A percentile compares a stretch with the other conserved stretches of the same genome.
Evolutionary conservation across 2,329 filamentous ascomycete species (phyloP).

Genomic region (Aspergillus tanneri): DNA sequence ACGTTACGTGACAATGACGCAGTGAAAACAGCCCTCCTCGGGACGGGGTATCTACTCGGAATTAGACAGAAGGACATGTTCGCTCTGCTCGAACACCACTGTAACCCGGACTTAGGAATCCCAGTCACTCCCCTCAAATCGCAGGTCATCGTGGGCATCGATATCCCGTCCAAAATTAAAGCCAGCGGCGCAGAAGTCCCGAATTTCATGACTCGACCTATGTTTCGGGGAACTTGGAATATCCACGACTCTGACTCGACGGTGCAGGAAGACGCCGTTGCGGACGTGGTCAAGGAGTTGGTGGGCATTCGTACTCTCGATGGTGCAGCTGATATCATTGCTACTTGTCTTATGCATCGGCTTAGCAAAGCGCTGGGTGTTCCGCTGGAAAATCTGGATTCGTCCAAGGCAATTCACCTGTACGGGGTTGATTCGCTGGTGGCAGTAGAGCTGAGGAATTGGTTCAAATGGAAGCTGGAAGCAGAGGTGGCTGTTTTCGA

Average conservation of each 20-base stretch:
- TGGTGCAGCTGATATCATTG: neutral
- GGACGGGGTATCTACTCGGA: neutral
- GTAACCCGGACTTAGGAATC: neutral
- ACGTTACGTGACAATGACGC: neutral
- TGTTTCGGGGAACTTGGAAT: neutral
- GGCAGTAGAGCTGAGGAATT: slow-evolving; percentile 33
- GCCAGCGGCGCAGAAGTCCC: neutral
- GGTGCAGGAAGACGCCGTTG: neutral
- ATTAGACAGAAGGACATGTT: neutral
- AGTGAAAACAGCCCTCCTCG: neutral
- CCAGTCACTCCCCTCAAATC: neutral
- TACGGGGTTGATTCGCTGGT: slow-evolving; percentile 33
- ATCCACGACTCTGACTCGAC: neutral
- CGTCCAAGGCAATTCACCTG: neutral
- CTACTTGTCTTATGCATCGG: neutral
- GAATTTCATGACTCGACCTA: neutral
- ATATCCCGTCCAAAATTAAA: neutral
- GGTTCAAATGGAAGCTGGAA: slow-evolving; percentile 25
- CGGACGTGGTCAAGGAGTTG: neutral
- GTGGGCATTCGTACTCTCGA: neutral
- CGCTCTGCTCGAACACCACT: neutral
- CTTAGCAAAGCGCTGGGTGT: neutral
- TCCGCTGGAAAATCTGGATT: neutral
- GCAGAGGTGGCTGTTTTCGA: neutral
- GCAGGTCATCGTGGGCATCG: neutral